These are phyloP conservation scores for Holtermanniella nyarrowii DNA, from an alignment of 768 basidiomycete genomes.

Conservation along the genomic window DNA sequence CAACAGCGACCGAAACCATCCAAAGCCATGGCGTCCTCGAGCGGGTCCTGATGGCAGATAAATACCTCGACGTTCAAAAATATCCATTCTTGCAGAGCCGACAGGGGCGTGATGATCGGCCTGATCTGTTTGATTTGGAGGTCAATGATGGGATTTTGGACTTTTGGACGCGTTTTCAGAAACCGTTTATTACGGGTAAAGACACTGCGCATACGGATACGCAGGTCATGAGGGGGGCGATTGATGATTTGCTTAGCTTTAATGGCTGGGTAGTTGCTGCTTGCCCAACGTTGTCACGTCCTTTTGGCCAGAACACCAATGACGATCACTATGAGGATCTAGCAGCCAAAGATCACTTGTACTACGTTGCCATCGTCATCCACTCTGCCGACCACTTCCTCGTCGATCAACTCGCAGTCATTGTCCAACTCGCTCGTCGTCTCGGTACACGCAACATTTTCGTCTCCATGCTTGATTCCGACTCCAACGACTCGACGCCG, in stretches of 20 bases:
- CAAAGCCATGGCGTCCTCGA: slow-evolving; percentile 56
- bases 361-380: slow-evolving; percentile 88
- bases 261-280: slow-evolving; percentile 98
- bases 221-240: slow-evolving; percentile 75
- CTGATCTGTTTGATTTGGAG: slow-evolving; percentile 66
- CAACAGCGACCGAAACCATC: slow-evolving; percentile 44
- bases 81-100: slow-evolving; percentile 80
- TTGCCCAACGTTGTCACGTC: slow-evolving; percentile 85
- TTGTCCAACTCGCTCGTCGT: slow-evolving; percentile 86
- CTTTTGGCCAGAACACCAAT: slow-evolving; percentile 81
- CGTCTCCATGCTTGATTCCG: slow-evolving; percentile 96
- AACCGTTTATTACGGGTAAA: slow-evolving; percentile 71
- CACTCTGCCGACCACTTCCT: slow-evolving; percentile 99
- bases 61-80: slow-evolving; percentile 74
- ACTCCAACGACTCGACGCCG: slow-evolving; percentile 87
- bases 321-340: slow-evolving; percentile 85
- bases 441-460: slow-evolving; percentile 83
- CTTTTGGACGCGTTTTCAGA: slow-evolving; percentile 86
- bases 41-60: slow-evolving; percentile 56
- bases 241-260: slow-evolving; percentile 86
- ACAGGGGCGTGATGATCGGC: slow-evolving; percentile 69
- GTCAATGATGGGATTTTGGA: slow-evolving; percentile 68
- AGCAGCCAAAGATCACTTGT: slow-evolving; percentile 67
- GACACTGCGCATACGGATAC: slow-evolving; percentile 84
- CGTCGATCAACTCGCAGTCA: slow-evolving; percentile 94